Conservation (phyloP, 352 stramenopile species). For the Achlya hypogyna region DNA sequence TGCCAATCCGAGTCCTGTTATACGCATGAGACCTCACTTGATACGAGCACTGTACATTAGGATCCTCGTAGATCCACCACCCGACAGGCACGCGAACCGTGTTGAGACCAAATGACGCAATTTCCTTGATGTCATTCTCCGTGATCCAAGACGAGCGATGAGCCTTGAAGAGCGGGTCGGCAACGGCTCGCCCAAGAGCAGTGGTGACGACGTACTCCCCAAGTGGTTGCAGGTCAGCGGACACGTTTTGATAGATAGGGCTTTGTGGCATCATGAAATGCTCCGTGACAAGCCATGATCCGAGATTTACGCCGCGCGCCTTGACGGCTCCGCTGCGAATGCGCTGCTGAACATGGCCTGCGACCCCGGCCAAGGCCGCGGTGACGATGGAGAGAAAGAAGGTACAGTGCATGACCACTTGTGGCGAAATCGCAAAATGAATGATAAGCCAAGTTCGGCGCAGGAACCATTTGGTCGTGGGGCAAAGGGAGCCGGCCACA, state of each 20-base stretch:
- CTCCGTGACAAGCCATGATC: conserved; percentile 26
- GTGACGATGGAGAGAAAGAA: too few relatives aligned
- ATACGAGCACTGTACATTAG: background rate
- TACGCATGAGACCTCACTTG: background rate
- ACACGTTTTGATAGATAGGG: conserved; percentile 58
- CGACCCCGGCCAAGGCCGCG: background rate
- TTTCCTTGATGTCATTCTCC: conserved; percentile 51
- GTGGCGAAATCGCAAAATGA: too few relatives aligned
- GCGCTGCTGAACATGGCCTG: background rate
- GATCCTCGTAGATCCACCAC: conserved; percentile 45
- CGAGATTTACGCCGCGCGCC: background rate
- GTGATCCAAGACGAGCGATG: conserved; percentile 75
- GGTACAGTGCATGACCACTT: too few relatives aligned
- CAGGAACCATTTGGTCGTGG: too few relatives aligned
- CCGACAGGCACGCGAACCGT: conserved; percentile 74
- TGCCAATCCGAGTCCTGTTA: conserved; percentile 27
- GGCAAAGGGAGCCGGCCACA: too few relatives aligned
- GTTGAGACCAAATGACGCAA: conserved; percentile 54
- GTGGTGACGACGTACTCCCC: conserved; percentile 49
- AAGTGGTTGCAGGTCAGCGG: conserved; percentile 34
- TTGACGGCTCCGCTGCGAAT: background rate
- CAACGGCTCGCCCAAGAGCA: conserved; percentile 35
- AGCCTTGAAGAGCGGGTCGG: conserved; percentile 52
- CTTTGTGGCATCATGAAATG: conserved; percentile 72
- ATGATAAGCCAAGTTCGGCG: too few relatives aligned